A percentile compares a stretch with the other conserved stretches of the same genome.
Conservation (phyloP, 2,329 filamentous ascomycete genomes). For the Nemania abortiva region DNA sequence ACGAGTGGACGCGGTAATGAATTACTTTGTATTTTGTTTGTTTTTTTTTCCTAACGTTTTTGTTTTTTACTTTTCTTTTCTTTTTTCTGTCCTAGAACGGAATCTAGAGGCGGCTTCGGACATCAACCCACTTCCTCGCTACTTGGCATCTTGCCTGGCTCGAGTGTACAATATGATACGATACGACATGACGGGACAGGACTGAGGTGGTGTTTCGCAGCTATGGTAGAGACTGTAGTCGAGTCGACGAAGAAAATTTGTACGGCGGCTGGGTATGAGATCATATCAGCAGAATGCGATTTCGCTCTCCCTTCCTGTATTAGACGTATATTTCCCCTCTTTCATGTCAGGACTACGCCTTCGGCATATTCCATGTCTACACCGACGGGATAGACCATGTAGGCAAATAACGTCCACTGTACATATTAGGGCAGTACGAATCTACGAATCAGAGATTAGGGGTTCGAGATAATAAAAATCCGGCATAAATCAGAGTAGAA, state of each 20-base stretch:
- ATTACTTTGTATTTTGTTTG: conserved; percentile 5
- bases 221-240: not conserved
- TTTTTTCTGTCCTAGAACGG: not conserved
- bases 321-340: not conserved
- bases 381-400: not conserved
- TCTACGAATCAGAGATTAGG: not conserved
- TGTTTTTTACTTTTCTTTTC: not conserved
- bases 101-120: not conserved
- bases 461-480: not conserved
- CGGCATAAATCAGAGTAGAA: not conserved
- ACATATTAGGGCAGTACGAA: not conserved
- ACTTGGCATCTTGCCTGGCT: not conserved
- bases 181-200: not conserved
- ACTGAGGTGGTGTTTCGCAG: not conserved
- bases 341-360: not conserved
- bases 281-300: not conserved
- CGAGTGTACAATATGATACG: conserved; percentile 1
- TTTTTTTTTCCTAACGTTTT: too few species aligned
- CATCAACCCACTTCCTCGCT: not conserved
- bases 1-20: conserved; percentile 80
- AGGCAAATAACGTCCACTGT: not conserved
- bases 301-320: not conserved
- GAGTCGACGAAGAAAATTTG: not conserved
- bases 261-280: not conserved
- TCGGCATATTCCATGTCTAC: not conserved